Base-by-base conservation (phyloP, 208 protist genomes). In the Porcisia hertigi region DNA sequence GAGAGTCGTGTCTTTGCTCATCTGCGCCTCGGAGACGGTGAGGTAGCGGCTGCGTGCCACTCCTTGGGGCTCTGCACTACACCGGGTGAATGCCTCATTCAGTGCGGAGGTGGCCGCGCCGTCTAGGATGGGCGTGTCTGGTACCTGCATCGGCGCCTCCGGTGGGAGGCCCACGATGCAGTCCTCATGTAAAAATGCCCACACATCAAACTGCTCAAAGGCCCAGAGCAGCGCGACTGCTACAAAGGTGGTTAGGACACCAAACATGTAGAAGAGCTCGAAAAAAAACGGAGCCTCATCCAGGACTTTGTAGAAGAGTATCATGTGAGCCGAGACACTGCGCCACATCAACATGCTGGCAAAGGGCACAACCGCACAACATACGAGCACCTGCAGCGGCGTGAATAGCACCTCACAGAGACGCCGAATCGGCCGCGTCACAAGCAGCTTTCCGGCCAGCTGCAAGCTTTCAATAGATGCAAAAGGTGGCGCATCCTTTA, bases 131-230 rank as follows among this genome's bases (percentile, higher is more conserved):
- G 53, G 23, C 20, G 49, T 58, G 34, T 30, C 49, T 7, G 70
- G 55, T 47, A 41, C 39, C 63, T n/a, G 63, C 55, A 59, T 34
- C 4, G 76, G 76, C 45, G 60, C 36, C 55, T 72, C 64, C 5
- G 76, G 71, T 20, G 71, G 71, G 43, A 81, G 76, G 71, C 73
- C 71, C 25, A 34, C 45, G 14, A 81, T 58, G 16, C 23, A 55
- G 55, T 81, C 70, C 64, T 81, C 76, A 54, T 81, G 72, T 8
- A 81, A n/a, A 39, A 76, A 76, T 1, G 47, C 71, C 76, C 69
- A 76, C 64, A 67, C 71, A 3, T 30, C n/a, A 49, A 81, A 81
- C 7, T 64, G 63, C 45, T 76, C 63, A 49, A 75, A 76, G 3
- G 18, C 45, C 54, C 70, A 57, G 34, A 81, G 63, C 3, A 81